Percentiles rank a stretch among this genome's conserved stretches.
Evolutionary conservation across 2,329 filamentous ascomycete genomes (phyloP).

Genomic region (Lachnellula occidentalis): DNA sequence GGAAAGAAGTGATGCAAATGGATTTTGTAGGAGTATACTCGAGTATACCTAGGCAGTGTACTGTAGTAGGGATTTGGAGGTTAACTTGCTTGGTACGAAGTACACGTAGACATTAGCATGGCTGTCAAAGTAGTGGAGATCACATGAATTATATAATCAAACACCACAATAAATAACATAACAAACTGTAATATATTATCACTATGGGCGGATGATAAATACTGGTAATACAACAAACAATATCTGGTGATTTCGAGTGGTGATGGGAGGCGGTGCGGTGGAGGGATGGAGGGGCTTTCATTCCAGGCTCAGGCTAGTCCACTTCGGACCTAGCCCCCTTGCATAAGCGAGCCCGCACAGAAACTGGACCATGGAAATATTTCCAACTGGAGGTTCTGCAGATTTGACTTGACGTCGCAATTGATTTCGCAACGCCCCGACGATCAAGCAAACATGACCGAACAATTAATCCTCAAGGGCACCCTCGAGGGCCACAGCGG

Average conservation of each 20-base stretch:
- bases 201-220: no score
- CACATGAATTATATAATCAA: neutral
- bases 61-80: neutral
- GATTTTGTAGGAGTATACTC: neutral
- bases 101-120: neutral
- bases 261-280: no score
- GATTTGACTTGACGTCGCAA: conserved; percentile 11
- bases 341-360: neutral
- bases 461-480: conserved; percentile 71
- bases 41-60: neutral
- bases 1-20: conserved; percentile 20
- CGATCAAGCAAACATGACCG: conserved; percentile 29
- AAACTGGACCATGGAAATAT: neutral
- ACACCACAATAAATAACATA: neutral
- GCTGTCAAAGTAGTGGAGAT: neutral
- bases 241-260: no score
- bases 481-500: conserved; percentile 99
- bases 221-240: no score
- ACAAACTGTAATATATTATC: no score
- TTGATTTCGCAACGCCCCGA: conserved; percentile 23
- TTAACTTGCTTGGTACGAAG: neutral
- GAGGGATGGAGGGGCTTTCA: no score
- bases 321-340: neutral
- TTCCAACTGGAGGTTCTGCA: neutral
- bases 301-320: neutral